phyloP scores from a whole-genome alignment of 2,329 filamentous ascomycete species.

The Colletotrichum graminicola region DNA sequence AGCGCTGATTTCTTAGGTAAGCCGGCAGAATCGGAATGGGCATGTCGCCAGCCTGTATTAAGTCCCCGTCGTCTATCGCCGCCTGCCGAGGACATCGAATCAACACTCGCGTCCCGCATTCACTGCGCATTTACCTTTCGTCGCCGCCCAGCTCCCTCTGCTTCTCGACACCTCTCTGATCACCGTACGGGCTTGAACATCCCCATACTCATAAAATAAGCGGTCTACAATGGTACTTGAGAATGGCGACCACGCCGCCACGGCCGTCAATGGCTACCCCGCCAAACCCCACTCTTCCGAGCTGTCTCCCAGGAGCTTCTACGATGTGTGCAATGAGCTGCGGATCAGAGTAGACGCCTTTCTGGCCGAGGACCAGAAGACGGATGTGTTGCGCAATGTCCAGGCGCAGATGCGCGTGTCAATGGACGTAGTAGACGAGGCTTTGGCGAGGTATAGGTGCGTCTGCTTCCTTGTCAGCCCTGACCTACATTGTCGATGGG shows the following conservation, averaged over 20 bases:
- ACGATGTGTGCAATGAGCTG: conserved; percentile 64
- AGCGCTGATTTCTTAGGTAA: background rate
- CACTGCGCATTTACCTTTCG: background rate
- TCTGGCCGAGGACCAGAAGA: conserved; percentile 69
- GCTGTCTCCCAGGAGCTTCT: conserved; percentile 44
- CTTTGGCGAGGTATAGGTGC: conserved; percentile 81
- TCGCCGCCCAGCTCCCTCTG: background rate
- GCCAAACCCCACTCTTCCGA: conserved; percentile 40
- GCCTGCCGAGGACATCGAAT: conserved; percentile 37
- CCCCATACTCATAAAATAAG: background rate
- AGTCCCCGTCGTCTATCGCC: conserved; percentile 36
- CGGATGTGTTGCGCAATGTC: conserved; percentile 70
- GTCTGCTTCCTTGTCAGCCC: conserved; percentile 47
- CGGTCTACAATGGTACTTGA: conserved; percentile 17
- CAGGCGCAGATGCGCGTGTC: conserved; percentile 82
- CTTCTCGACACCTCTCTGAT: background rate
- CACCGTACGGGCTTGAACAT: background rate
- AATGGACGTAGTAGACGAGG: conserved; percentile 79
- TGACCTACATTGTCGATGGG: background rate
- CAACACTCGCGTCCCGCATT: conserved; percentile 21
- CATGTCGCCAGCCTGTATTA: conserved; percentile 13
- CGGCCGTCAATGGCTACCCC: conserved; percentile 36
- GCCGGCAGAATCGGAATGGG: conserved; percentile 36
- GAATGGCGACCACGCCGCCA: conserved; percentile 29
- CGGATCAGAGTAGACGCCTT: conserved; percentile 74